Percentiles rank a stretch among this genome's conserved stretches.
phyloP scores from a whole-genome alignment of 2,329 filamentous ascomycete species.

The Neonectria ditissima region DNA sequence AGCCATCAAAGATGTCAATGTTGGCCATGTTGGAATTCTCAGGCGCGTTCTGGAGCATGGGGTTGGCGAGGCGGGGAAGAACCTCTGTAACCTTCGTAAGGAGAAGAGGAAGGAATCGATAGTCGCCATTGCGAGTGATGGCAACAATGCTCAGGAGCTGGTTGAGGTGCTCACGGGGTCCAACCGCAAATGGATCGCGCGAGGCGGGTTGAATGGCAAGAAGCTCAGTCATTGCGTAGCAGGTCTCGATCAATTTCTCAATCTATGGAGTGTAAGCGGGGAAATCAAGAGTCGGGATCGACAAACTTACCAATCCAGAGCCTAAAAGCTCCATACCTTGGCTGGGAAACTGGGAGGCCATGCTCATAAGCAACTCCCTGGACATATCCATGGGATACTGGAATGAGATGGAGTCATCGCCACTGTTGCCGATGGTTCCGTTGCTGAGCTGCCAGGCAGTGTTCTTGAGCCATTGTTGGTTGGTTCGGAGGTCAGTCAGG shows the following conservation, averaged over 20 bases:
- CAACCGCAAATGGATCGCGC: constrained; percentile 71
- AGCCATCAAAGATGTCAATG: constrained; percentile 75
- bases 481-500: constrained; percentile 66
- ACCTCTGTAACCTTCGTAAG: constrained; percentile 81
- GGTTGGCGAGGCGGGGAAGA: constrained; percentile 71
- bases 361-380: constrained; percentile 70
- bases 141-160: constrained; percentile 76
- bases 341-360: constrained; percentile 78
- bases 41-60: constrained; percentile 69
- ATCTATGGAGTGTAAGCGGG: constrained; percentile 60
- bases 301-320: constrained; percentile 73
- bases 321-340: constrained; percentile 81
- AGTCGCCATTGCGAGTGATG: constrained; percentile 78
- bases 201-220: constrained; percentile 73
- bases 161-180: constrained; percentile 79
- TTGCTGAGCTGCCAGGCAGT: constrained; percentile 73
- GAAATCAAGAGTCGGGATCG: no score
- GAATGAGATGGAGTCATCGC: constrained; percentile 69
- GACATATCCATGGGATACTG: constrained; percentile 73
- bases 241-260: constrained; percentile 83
- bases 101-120: constrained; percentile 81
- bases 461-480: constrained; percentile 75
- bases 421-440: constrained; percentile 57
- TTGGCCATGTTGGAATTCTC: constrained; percentile 65
- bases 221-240: constrained; percentile 78